Evolutionary conservation across 2,329 filamentous ascomycete species (phyloP).

Genomic region (Ceratocystis papillata): DNA sequence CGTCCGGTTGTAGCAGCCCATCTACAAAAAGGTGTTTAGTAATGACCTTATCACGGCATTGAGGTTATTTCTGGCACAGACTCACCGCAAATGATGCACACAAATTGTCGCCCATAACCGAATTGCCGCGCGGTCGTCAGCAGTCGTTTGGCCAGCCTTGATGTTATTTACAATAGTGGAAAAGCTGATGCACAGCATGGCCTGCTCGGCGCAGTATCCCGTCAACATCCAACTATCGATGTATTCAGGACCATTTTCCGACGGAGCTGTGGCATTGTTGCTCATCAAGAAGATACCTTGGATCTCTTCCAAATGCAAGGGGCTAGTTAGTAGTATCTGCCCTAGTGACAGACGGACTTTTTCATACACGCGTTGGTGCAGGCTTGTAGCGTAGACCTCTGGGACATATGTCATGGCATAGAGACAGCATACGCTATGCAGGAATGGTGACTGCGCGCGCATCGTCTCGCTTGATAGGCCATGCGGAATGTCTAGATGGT

Average conservation of each 20-base stretch:
- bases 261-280: constrained; percentile 26
- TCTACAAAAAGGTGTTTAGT: constrained; percentile 25
- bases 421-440: constrained; percentile 35
- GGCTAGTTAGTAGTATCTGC: constrained; percentile 34
- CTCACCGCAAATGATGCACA: constrained; percentile 33
- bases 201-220: constrained; percentile 36
- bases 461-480: constrained; percentile 26
- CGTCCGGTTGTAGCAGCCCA: constrained; percentile 36
- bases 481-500: constrained; percentile 23
- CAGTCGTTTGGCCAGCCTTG: constrained; percentile 29
- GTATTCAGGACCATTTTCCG: constrained; percentile 31
- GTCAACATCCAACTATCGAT: constrained; percentile 37
- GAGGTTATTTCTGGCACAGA: not conserved
- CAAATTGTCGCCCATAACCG: constrained; percentile 33
- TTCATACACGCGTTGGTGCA: constrained; percentile 34
- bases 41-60: not conserved
- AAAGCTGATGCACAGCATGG: constrained; percentile 37
- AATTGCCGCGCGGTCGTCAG: constrained; percentile 31
- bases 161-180: constrained; percentile 34
- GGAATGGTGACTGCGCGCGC: constrained; percentile 33
- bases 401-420: constrained; percentile 32
- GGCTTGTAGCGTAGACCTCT: constrained; percentile 23
- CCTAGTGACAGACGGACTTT: constrained; percentile 34
- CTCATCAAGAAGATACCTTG: constrained; percentile 35
- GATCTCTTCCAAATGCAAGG: constrained; percentile 35